phyloP scores from a whole-genome alignment of 306 rosid species.

The Vigna trinervia region DNA sequence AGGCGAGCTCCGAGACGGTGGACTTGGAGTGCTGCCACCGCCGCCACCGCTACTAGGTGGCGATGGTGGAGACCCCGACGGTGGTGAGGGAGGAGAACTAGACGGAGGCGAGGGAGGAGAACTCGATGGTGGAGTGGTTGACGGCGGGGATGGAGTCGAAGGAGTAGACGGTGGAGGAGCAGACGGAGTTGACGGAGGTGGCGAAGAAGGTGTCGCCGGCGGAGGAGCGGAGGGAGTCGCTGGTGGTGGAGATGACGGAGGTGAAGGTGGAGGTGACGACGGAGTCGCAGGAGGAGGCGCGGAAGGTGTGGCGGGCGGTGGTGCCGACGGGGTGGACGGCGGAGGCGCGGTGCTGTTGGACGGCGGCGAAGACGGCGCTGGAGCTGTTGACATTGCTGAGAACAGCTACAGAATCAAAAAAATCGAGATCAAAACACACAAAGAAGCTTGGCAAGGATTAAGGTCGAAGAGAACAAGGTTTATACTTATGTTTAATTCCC shows the following conservation, averaged over 20 bases:
- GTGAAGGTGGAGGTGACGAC: slow-evolving; percentile 31
- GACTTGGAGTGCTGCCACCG: no score
- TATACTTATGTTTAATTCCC: neutral
- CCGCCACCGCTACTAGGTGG: neutral
- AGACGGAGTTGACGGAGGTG: slow-evolving; percentile 48
- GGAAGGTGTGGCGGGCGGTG: slow-evolving; percentile 54
- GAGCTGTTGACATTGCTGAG: slow-evolving; percentile 59
- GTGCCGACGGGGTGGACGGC: slow-evolving; percentile 58
- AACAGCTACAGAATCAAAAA: neutral
- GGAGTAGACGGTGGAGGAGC: slow-evolving; percentile 41
- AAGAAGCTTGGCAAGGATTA: neutral
- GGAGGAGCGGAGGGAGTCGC: slow-evolving; percentile 48
- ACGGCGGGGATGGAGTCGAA: slow-evolving; percentile 39
- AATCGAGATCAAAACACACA: neutral
- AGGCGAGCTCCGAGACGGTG: no score
- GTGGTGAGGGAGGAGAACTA: neutral
- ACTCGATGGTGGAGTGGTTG: neutral
- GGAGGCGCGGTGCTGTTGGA: slow-evolving; percentile 35
- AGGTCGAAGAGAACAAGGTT: slow-evolving; percentile 7
- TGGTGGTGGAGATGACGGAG: slow-evolving; percentile 55
- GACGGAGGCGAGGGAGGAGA: slow-evolving; percentile 42
- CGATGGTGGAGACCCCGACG: neutral
- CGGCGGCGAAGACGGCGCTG: slow-evolving; percentile 68
- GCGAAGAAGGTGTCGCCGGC: slow-evolving; percentile 41
- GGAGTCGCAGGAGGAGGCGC: slow-evolving; percentile 45